These are phyloP conservation scores for Claviceps humidiphila DNA, from an alignment of 2,329 filamentous ascomycete genomes.

Conservation along the genomic window DNA sequence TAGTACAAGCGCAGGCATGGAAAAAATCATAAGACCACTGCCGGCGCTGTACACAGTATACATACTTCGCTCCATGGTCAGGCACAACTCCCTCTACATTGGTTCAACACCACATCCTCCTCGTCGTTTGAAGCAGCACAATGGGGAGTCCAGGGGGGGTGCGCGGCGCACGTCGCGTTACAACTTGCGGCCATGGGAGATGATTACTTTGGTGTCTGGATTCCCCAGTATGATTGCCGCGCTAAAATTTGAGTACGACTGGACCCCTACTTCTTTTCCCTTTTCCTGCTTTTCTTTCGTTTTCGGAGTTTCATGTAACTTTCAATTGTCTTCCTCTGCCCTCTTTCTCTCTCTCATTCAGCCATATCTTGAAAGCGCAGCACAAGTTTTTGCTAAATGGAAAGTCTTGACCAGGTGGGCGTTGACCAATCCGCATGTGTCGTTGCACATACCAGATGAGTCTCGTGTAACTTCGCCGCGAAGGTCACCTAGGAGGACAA, in stretches of 20 bases:
- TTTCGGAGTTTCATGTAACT: conserved; percentile 44
- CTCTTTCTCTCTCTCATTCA: background rate
- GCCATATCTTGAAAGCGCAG: conserved; percentile 8
- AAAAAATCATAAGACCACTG: conserved; percentile 42
- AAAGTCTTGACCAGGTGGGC: conserved; percentile 56
- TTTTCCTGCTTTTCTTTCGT: background rate
- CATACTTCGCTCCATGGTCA: conserved; percentile 70
- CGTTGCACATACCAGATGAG: conserved; percentile 58
- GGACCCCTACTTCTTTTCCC: background rate
- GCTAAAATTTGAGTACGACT: conserved; percentile 75
- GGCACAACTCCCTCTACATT: conserved; percentile 64
- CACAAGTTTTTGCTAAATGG: conserved; percentile 3
- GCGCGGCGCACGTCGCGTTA: conserved; percentile 60
- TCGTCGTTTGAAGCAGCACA: conserved; percentile 79
- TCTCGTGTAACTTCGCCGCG: conserved; percentile 43
- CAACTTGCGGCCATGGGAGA: conserved; percentile 74
- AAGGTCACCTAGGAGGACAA: conserved; percentile 8
- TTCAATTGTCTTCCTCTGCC: background rate
- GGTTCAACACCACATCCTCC: conserved; percentile 84
- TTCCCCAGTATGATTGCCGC: conserved; percentile 82
- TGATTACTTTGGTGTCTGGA: conserved; percentile 73
- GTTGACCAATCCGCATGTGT: conserved; percentile 72
- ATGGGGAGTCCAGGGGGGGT: conserved; percentile 70
- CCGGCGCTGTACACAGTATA: conserved; percentile 92
- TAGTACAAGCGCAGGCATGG: conserved; percentile 20